Evolutionary conservation across 805 yeast species (phyloP).

Genomic region (Suhomyces sp.): DNA sequence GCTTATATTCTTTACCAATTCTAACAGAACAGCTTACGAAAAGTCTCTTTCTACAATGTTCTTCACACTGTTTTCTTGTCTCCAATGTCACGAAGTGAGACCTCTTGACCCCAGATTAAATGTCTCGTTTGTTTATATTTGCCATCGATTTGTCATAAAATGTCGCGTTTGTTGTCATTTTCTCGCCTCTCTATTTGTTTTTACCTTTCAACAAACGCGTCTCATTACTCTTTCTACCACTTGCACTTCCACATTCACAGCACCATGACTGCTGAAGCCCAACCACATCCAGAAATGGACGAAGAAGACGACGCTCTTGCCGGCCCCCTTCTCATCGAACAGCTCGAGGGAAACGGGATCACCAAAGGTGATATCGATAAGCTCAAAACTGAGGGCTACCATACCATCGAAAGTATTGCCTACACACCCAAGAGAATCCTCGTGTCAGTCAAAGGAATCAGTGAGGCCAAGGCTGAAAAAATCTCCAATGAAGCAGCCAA

Average conservation of each 20-base stretch:
- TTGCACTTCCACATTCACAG: background rate
- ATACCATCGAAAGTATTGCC: conserved; percentile 91
- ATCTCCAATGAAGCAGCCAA: conserved; percentile 80
- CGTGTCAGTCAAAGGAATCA: conserved; percentile 81
- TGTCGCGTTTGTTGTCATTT: too few relatives aligned
- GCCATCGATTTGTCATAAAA: too few relatives aligned
- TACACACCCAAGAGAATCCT: conserved; percentile 85
- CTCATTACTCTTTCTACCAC: background rate
- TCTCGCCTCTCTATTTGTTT: too few relatives aligned
- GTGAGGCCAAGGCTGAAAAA: conserved; percentile 92
- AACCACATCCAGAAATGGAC: conserved; percentile 15
- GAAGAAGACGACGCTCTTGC: conserved; percentile 55
- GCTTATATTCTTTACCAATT: too few relatives aligned
- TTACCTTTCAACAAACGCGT: conserved; percentile 4
- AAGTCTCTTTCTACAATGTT: too few relatives aligned
- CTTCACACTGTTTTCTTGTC: too few relatives aligned
- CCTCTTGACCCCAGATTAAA: too few relatives aligned
- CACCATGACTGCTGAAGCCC: conserved; percentile 12
- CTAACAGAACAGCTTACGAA: too few relatives aligned
- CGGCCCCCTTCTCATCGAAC: conserved; percentile 57
- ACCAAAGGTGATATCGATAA: conserved; percentile 74
- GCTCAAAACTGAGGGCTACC: conserved; percentile 76
- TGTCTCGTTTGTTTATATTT: too few relatives aligned
- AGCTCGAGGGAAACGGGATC: conserved; percentile 81
- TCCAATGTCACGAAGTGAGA: too few relatives aligned